phyloP scores from a whole-genome alignment of 192 early-diverging fungal genomes.

The Coemansia sp. region DNA sequence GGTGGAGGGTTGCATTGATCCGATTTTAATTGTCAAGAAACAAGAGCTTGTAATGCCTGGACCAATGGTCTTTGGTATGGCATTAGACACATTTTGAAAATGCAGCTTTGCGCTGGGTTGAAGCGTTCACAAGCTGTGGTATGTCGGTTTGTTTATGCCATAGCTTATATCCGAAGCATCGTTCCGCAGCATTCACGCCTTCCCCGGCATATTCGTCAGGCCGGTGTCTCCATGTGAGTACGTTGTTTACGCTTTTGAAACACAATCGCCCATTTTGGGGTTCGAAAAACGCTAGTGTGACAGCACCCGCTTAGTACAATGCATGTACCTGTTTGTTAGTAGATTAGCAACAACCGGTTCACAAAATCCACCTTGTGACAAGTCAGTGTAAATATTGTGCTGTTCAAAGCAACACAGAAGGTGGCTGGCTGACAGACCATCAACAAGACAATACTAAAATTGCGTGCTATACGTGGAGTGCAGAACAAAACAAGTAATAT shows the following conservation, averaged over 20 bases:
- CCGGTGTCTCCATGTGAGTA: background rate
- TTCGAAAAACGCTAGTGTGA: background rate
- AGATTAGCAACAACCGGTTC: background rate
- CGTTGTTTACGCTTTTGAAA: constrained; percentile 1
- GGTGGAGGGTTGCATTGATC: background rate
- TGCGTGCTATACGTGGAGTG: constrained; percentile 2
- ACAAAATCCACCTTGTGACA: constrained; percentile 2
- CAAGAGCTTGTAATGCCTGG: background rate
- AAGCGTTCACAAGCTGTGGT: too few relatives aligned
- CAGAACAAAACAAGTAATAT: background rate
- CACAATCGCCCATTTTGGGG: background rate
- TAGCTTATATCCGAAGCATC: too few relatives aligned
- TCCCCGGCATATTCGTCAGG: background rate
- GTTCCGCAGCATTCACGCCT: background rate
- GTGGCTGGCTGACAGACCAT: too few relatives aligned
- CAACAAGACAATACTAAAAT: background rate
- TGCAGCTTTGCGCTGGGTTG: too few relatives aligned
- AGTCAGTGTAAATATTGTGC: too few relatives aligned
- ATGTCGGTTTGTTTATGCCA: too few relatives aligned
- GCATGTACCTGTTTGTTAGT: background rate
- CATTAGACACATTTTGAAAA: too few relatives aligned
- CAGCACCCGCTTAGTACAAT: background rate
- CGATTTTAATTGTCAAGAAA: background rate
- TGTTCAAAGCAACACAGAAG: background rate
- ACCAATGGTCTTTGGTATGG: background rate